Evolutionary conservation across 2,329 filamentous ascomycete genomes (phyloP), one percentile per base, ranked within the genome.

Genomic region (Exophiala calicioides): DNA sequence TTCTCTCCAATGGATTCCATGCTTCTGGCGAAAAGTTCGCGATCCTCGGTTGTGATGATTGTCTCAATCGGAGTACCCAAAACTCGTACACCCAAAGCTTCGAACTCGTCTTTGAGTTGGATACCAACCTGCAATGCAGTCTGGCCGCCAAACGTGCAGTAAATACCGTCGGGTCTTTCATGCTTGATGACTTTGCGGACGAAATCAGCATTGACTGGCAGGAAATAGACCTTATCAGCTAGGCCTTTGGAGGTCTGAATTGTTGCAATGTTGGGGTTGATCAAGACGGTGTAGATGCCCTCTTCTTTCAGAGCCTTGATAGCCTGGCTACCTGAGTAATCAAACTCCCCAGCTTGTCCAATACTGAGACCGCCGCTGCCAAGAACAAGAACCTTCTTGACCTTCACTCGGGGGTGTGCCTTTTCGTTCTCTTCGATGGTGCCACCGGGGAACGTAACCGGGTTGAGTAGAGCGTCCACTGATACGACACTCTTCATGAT

Each of bases 1-100:
- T 96, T 96, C 72, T 96, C 93, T 52, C 88, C 88, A 63, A 98
- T 97, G 0, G 90, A 93, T 64, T 97, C 91, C 91, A 98, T 97
- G 75, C 89, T 95, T 56, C 91, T 85, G 42, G 93, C 93, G 62
- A 98, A 98, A 31, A 97, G 80, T 73, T 98, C 93, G 68, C 93
- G 87, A 64, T 98, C 93, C 70, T 98, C 93, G 1, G 93, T 98
- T 16, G 91, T 97, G 71, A 97, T 95, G 71, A 98, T 95, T 36
- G 93, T 97, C 32, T 96, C 87, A 53, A 98, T 97, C 9, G 91
- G 90, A 4, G 93, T 98, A 68, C 93, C 93, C 12, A 98, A 79
- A 32, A 98, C 91, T 72, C 90, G 85, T 61, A 98, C 91, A 33
- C 93, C 93, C 4, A 97, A 85, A 39, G 74, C 78, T 67, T 95